These are phyloP conservation scores for Skeletonema marinoi DNA, from an alignment of 108 stramenopile species.

Conservation along the genomic window DNA sequence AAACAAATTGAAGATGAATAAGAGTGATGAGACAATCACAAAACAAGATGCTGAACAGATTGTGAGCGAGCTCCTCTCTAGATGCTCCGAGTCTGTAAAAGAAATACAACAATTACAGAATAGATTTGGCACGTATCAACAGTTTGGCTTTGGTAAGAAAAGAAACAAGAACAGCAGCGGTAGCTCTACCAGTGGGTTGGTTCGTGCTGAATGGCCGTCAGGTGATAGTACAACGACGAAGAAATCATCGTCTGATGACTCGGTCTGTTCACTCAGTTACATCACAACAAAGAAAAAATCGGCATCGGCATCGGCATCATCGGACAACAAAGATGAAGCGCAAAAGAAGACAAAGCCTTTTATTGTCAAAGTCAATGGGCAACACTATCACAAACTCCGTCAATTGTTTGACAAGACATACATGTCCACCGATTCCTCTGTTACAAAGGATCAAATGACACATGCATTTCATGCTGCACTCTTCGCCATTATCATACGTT, in stretches of 20 bases:
- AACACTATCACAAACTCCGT: slow-evolving; percentile 65
- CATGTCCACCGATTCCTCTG: neutral
- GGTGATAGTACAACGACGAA: slow-evolving; percentile 49
- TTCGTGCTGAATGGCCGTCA: slow-evolving; percentile 52
- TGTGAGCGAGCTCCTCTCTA: slow-evolving; percentile 26
- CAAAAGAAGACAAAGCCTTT: slow-evolving; percentile 65
- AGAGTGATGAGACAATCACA: slow-evolving; percentile 32
- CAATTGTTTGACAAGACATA: slow-evolving; percentile 54
- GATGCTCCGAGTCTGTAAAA: slow-evolving; percentile 19
- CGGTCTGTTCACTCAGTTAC: slow-evolving; percentile 4
- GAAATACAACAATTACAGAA: slow-evolving; percentile 17
- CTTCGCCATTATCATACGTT: slow-evolving; percentile 62
- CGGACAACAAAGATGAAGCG: slow-evolving; percentile 5
- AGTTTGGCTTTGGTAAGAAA: slow-evolving; percentile 14
- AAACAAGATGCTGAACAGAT: slow-evolving; percentile 13
- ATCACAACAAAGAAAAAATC: slow-evolving; percentile 5
- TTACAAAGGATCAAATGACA: slow-evolving; percentile 13
- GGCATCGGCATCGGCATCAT: neutral
- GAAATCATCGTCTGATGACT: slow-evolving; percentile 10
- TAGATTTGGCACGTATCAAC: slow-evolving; percentile 40
- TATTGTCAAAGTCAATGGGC: slow-evolving; percentile 57
- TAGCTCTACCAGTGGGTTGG: slow-evolving; percentile 13
- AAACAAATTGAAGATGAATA: slow-evolving; percentile 5
- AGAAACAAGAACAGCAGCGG: slow-evolving; percentile 1
- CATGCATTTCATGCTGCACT: slow-evolving; percentile 62